These are phyloP conservation scores for Didymella exigua DNA, from an alignment of 2,329 filamentous ascomycete species.

Conservation along the genomic window DNA sequence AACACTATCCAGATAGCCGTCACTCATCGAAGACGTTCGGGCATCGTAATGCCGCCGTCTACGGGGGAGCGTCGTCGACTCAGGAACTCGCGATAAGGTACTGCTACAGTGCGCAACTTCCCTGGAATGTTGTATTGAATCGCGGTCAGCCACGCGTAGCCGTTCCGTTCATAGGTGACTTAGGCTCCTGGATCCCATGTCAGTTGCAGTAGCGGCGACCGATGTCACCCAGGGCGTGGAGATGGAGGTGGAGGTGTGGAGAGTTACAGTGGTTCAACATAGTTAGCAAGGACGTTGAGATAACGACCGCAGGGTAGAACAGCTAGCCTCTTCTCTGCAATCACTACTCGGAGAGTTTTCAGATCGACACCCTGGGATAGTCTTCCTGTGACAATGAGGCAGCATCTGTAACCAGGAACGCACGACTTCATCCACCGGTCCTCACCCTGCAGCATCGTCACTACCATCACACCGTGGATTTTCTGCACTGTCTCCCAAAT, in stretches of 20 bases:
- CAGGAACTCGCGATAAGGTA: slow-evolving; percentile 27
- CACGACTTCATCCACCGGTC: not conserved
- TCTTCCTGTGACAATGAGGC: not conserved
- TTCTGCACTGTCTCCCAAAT: not conserved
- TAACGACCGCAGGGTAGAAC: slow-evolving; percentile 17
- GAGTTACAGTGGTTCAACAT: slow-evolving; percentile 3
- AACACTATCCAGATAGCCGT: not conserved
- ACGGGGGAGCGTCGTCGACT: slow-evolving; percentile 2
- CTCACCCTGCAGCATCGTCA: not conserved
- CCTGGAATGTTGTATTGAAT: slow-evolving; percentile 3
- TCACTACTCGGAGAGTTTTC: slow-evolving; percentile 1
- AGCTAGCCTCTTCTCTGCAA: not conserved
- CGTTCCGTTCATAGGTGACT: slow-evolving; percentile 8
- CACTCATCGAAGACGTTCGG: slow-evolving; percentile 2
- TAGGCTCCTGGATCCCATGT: slow-evolving; percentile 1
- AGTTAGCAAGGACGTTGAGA: slow-evolving; percentile 8
- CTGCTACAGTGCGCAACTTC: slow-evolving; percentile 3
- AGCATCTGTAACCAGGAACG: not conserved
- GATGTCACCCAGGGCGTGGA: slow-evolving; percentile 28
- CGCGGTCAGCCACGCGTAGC: slow-evolving; percentile 15
- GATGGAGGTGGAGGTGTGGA: slow-evolving; percentile 10
- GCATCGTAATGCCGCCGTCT: slow-evolving; percentile 13
- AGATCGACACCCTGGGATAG: not conserved
- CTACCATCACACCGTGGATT: too few relatives aligned
- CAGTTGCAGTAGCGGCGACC: slow-evolving; percentile 31